Base-by-base conservation (phyloP, 495 filamentous ascomycete genomes). In the Parachaetomium inaequale region DNA sequence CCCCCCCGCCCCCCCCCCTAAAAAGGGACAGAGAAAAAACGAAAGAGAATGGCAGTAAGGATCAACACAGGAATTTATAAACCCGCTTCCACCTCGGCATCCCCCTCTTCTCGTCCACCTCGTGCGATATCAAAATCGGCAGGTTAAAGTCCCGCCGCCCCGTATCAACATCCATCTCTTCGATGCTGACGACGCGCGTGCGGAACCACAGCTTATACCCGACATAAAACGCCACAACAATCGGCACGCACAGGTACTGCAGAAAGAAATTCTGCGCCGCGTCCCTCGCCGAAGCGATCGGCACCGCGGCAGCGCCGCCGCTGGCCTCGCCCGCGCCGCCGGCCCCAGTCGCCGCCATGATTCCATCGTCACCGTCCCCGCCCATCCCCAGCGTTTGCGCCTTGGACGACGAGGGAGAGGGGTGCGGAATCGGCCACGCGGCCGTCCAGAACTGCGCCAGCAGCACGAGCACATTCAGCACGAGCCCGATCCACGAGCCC, bases 371-470 rank as follows among this genome's bases (percentile, higher is more conserved):
- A 5, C 38, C 53, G n/a, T 14, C 38, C 21, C 19, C 23, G 3
- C 15, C 32, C 17, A 10, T 25, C 0, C 47, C 47, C 2, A 32
- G 17, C 7, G 28, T 31, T 3, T 32, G 15, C 28, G 26, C 49
- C 49, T 52, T 19, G 19, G 49, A 14, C 8, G 28, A 32, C 5
- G 34, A 54, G 14, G 47, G 28, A 17, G 3, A 23, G 11, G 31
- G 60, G n/a, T 1, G 34, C 12, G 28, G 54, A 26, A 94, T 78
- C 1, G 94, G 94, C 63, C 87, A 90, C 17, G 90, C 87, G 31
- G 88, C 92, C 29, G 87, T 88, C 94, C 94, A 98, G 79, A 98
- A 96, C 70, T 98, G 93, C 8, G 90, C 93, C 49, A 93, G 68
- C 23, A 98, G 81, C n/a, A 98, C 87, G 11, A 96, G 76, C 28